Percentiles rank a stretch among this genome's conserved stretches.
phyloP scores from a whole-genome alignment of 192 early-diverging fungal species.

The Coemansia sp. region DNA sequence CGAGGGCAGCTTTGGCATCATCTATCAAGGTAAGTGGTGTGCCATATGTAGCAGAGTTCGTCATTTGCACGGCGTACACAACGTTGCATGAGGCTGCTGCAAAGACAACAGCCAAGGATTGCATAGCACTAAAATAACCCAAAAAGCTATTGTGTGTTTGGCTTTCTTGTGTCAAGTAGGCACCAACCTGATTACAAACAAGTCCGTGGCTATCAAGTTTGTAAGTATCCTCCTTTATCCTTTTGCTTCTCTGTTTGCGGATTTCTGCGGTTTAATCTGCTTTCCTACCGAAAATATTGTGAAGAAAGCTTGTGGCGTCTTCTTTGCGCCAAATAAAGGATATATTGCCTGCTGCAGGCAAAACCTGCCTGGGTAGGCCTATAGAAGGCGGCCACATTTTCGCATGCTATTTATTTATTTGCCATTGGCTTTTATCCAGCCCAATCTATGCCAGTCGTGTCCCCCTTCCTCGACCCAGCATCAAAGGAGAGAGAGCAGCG shows the following conservation, averaged over 20 bases:
- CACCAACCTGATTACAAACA: constrained; percentile 83
- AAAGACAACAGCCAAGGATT: background rate
- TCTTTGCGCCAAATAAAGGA: constrained; percentile 7
- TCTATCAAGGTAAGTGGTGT: constrained; percentile 85
- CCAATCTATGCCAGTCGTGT: background rate
- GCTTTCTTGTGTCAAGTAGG: constrained; percentile 23
- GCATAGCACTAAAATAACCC: background rate
- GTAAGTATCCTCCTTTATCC: constrained; percentile 33
- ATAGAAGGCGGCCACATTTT: constrained; percentile 13
- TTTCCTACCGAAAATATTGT: background rate
- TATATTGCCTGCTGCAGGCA: background rate
- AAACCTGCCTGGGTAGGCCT: background rate
- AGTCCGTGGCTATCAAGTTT: constrained; percentile 96
- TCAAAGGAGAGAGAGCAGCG: background rate
- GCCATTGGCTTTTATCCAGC: constrained; percentile 1
- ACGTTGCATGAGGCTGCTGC: background rate
- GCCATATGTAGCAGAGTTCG: background rate
- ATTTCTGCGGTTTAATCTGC: constrained; percentile 1
- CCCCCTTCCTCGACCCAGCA: background rate
- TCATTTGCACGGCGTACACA: background rate
- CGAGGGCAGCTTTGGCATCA: constrained; percentile 97
- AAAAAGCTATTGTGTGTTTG: background rate
- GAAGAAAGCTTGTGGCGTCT: constrained; percentile 12
- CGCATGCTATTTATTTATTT: constrained; percentile 6
- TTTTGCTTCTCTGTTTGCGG: background rate